Percentiles rank a stretch among this genome's conserved stretches.
These are phyloP conservation scores for Nothophaeocryptopus gaeumannii DNA, from an alignment of 2,329 filamentous ascomycete genomes.

Conservation along the genomic window DNA sequence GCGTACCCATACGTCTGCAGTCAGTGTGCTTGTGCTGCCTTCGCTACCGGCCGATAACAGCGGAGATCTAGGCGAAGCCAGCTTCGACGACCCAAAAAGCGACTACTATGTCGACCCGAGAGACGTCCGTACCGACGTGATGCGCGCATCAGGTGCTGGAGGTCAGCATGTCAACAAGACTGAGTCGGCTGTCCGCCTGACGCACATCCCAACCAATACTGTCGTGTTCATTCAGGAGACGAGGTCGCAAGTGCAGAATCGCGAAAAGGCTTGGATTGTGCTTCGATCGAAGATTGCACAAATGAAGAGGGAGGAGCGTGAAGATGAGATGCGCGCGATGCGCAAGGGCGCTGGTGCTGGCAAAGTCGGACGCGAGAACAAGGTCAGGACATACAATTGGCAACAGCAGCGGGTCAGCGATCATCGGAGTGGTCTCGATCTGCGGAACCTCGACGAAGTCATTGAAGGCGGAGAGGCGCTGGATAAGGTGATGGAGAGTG, in stretches of 20 bases:
- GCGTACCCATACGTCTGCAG: constrained; percentile 88
- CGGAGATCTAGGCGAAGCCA: constrained; percentile 55
- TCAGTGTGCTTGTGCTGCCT: constrained; percentile 87
- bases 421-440: constrained; percentile 75
- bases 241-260: constrained; percentile 84
- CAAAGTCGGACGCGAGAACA: constrained; percentile 84
- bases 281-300: constrained; percentile 80
- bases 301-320: constrained; percentile 72
- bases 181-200: constrained; percentile 89
- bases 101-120: constrained; percentile 85
- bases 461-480: constrained; percentile 70
- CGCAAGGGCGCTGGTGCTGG: constrained; percentile 75
- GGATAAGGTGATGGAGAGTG: constrained; percentile 73
- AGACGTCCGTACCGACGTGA: constrained; percentile 81
- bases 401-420: constrained; percentile 80
- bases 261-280: constrained; percentile 81
- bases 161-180: constrained; percentile 99
- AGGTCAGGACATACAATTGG: constrained; percentile 89
- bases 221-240: constrained; percentile 90
- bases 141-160: constrained; percentile 87
- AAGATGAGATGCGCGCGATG: constrained; percentile 73
- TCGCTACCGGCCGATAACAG: constrained; percentile 63
- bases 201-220: constrained; percentile 81
- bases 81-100: constrained; percentile 75
- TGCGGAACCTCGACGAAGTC: constrained; percentile 78